phyloP scores from a whole-genome alignment of 2,329 filamentous ascomycete genomes.

The Basipetospora chlamydospora region DNA sequence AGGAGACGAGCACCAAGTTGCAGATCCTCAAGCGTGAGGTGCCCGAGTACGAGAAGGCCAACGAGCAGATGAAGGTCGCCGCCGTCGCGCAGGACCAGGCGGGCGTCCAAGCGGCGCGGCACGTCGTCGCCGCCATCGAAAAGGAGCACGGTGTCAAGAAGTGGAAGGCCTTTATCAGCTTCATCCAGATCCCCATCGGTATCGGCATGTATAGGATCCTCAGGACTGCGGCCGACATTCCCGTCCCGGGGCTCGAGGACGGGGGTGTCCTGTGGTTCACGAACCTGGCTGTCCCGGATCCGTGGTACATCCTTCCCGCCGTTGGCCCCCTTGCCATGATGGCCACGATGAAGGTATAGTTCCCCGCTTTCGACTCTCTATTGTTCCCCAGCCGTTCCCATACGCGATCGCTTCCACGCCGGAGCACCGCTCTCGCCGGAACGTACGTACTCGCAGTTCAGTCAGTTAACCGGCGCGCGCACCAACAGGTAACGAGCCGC shows the following conservation, averaged over 20 bases:
- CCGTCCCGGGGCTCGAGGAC: conserved; percentile 62
- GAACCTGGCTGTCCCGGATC: conserved; percentile 64
- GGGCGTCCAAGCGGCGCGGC: conserved; percentile 6
- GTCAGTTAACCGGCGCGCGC: not conserved
- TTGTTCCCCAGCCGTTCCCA: not conserved
- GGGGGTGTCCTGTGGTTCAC: conserved; percentile 65
- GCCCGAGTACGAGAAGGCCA: conserved; percentile 33
- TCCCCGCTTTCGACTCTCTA: not conserved
- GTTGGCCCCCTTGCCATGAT: conserved; percentile 42
- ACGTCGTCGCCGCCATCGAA: conserved; percentile 9
- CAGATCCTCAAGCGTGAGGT: conserved; percentile 35
- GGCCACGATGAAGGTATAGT: conserved; percentile 36
- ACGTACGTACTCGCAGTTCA: too few relatives aligned
- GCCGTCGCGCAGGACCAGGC: conserved; percentile 16
- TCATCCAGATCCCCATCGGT: conserved; percentile 48
- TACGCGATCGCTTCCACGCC: too few relatives aligned
- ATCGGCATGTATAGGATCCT: conserved; percentile 71
- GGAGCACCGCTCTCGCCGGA: too few relatives aligned
- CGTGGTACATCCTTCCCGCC: conserved; percentile 60
- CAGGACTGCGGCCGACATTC: conserved; percentile 58
- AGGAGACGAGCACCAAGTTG: conserved; percentile 48
- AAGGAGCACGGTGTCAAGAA: conserved; percentile 21
- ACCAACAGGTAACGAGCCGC: conserved; percentile 20
- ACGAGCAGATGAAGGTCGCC: conserved; percentile 24
- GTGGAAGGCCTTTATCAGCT: conserved; percentile 21